Evolutionary conservation across 352 stramenopile genomes (phyloP).

Genomic region (Phytophthora pini): DNA sequence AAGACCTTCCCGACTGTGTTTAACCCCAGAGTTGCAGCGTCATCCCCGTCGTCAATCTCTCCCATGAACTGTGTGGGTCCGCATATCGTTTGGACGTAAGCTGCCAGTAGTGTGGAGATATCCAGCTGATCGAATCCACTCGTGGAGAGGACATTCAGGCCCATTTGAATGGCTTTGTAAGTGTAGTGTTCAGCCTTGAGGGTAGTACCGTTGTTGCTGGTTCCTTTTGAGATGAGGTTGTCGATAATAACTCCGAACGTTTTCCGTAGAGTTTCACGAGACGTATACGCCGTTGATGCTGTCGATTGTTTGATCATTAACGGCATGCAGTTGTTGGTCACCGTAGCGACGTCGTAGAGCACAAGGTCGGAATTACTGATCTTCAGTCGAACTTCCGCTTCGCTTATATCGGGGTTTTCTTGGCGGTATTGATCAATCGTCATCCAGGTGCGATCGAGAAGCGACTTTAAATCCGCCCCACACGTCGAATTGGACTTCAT

Average conservation of each 20-base stretch:
- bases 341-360: slow-evolving; percentile 47
- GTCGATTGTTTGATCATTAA: slow-evolving; percentile 17
- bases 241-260: slow-evolving; percentile 35
- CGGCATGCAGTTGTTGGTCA: slow-evolving; percentile 35
- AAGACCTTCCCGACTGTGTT: slow-evolving; percentile 44
- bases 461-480: slow-evolving; percentile 38
- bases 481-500: slow-evolving; percentile 44
- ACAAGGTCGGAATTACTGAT: slow-evolving; percentile 52
- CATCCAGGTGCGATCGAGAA: slow-evolving; percentile 45
- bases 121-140: slow-evolving; percentile 45
- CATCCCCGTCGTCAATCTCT: slow-evolving; percentile 50
- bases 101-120: slow-evolving; percentile 38
- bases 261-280: slow-evolving; percentile 42
- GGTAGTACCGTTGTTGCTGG: slow-evolving; percentile 33
- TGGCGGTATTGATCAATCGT: slow-evolving; percentile 40
- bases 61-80: slow-evolving; percentile 51
- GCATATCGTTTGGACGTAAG: slow-evolving; percentile 59
- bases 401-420: slow-evolving; percentile 19
- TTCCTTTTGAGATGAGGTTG: slow-evolving; percentile 40
- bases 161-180: slow-evolving; percentile 40
- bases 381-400: slow-evolving; percentile 41
- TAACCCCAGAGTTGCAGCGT: slow-evolving; percentile 44
- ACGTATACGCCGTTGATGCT: slow-evolving; percentile 6
- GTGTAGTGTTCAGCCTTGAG: slow-evolving; percentile 40
- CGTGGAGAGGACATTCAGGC: slow-evolving; percentile 42